Conservation (phyloP, 1,139 yeast genomes). For the Candida frijolesensis region DNA sequence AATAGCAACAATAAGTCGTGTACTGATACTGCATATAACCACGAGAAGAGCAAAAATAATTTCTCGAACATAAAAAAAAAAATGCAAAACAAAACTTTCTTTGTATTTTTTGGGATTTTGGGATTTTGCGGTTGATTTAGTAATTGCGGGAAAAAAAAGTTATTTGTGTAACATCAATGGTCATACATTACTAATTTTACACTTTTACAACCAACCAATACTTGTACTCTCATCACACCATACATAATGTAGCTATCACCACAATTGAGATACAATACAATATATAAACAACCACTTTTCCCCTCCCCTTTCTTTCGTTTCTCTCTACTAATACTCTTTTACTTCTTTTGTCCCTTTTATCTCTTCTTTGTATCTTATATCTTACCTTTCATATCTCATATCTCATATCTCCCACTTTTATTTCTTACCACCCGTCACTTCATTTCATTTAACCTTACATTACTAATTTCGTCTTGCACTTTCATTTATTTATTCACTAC, state of each 20-base stretch:
- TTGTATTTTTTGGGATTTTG: not conserved
- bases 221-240: not conserved
- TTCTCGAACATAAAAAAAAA: not conserved
- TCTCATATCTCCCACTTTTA: not conserved
- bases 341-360: not conserved
- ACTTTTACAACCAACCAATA: conserved; percentile 1
- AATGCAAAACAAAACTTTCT: not conserved
- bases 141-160: not conserved
- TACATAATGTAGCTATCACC: not conserved
- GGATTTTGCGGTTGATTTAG: too few species aligned
- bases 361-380: not conserved
- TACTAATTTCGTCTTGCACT: too few species aligned
- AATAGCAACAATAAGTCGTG: conserved; percentile 3
- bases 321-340: not conserved
- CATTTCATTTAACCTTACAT: not conserved
- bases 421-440: not conserved
- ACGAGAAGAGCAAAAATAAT: not conserved
- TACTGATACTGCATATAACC: not conserved
- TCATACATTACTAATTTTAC: conserved; percentile 1
- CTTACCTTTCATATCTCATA: not conserved
- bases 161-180: conserved; percentile 1
- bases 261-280: not conserved
- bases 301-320: not conserved
- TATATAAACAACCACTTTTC: not conserved
- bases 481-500: not conserved